These are phyloP conservation scores for Pichia sp. DNA, from an alignment of 1,139 yeast species.

Conservation along the genomic window DNA sequence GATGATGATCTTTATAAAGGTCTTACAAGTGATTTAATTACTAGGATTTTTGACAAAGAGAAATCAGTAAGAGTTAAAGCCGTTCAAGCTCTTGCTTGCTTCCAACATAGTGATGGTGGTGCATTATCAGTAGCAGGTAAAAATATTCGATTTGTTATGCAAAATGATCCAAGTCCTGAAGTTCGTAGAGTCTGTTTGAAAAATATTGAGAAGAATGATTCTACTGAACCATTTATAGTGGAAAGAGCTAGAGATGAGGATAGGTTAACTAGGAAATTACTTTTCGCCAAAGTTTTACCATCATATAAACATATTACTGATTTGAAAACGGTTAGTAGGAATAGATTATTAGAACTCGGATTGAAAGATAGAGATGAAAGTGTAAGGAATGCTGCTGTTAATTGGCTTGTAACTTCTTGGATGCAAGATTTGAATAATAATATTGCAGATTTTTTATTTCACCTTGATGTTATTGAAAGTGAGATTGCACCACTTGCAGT, in stretches of 20 bases:
- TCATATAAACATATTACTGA: slow-evolving; percentile 62
- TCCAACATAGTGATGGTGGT: slow-evolving; percentile 52
- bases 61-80: slow-evolving; percentile 75
- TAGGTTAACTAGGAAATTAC: slow-evolving; percentile 60
- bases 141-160: slow-evolving; percentile 48
- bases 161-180: slow-evolving; percentile 79
- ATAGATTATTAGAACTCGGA: slow-evolving; percentile 73
- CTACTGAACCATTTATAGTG: slow-evolving; percentile 53
- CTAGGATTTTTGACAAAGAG: slow-evolving; percentile 73
- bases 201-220: slow-evolving; percentile 50
- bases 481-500: slow-evolving; percentile 63
- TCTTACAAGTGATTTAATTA: slow-evolving; percentile 52
- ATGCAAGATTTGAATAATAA: slow-evolving; percentile 61
- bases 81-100: slow-evolving; percentile 67
- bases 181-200: slow-evolving; percentile 80
- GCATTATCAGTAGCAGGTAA: slow-evolving; percentile 44
- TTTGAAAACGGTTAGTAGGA: slow-evolving; percentile 55
- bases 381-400: slow-evolving; percentile 66
- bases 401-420: slow-evolving; percentile 70
- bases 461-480: slow-evolving; percentile 60
- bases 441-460: slow-evolving; percentile 61
- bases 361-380: slow-evolving; percentile 73
- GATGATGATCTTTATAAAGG: slow-evolving; percentile 66
- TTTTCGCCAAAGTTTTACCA: slow-evolving; percentile 62
- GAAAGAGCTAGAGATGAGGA: slow-evolving; percentile 82